Evolutionary conservation across 192 early-diverging fungal genomes (phyloP).

Genomic region (Rhizophagus clarus): DNA sequence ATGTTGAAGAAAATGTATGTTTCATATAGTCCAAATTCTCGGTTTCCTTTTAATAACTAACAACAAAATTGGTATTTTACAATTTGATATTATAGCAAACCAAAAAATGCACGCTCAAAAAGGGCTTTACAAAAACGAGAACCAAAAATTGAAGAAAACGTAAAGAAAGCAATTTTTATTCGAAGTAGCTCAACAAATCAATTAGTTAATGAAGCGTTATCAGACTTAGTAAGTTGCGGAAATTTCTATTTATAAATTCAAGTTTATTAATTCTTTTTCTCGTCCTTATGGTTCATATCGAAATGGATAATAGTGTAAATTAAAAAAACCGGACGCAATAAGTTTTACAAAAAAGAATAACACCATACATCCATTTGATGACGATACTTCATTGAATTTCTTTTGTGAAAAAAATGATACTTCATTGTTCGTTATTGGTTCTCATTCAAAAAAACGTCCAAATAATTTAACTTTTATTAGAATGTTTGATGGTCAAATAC

Average conservation of each 20-base stretch:
- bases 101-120: constrained; percentile 87
- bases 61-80: background rate
- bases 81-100: constrained; percentile 56
- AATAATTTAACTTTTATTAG: constrained; percentile 90
- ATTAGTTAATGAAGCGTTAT: constrained; percentile 79
- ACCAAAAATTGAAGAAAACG: constrained; percentile 87
- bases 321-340: constrained; percentile 89
- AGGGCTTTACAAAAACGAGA: constrained; percentile 85
- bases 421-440: constrained; percentile 86
- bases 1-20: background rate
- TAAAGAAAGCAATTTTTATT: constrained; percentile 89
- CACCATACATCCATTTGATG: constrained; percentile 91
- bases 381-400: constrained; percentile 88
- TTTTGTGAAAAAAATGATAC: constrained; percentile 96
- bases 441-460: constrained; percentile 95
- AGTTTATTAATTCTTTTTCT: background rate
- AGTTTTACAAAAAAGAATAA: constrained; percentile 94
- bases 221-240: constrained; percentile 74
- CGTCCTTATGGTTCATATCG: background rate
- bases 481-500: constrained; percentile 90
- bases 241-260: background rate
- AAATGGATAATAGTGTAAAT: constrained; percentile 60
- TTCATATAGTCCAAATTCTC: background rate
- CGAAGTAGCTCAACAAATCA: constrained; percentile 86
- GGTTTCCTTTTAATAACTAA: background rate